phyloP scores from a whole-genome alignment of 768 basidiomycete species.

The Hemileccinum impolitum region DNA sequence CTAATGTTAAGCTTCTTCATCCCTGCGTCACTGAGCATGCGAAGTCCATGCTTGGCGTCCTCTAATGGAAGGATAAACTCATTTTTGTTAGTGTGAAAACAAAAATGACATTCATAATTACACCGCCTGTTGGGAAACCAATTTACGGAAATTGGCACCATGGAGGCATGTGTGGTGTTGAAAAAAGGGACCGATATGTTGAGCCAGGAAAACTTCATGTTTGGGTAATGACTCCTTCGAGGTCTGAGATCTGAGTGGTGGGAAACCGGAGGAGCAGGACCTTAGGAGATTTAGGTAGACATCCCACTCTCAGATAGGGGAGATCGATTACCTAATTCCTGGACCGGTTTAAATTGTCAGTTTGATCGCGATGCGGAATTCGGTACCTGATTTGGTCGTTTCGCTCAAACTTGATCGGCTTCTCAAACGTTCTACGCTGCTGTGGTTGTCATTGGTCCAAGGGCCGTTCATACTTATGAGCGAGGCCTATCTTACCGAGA shows the following conservation, averaged over 20 bases:
- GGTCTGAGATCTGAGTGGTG: not conserved
- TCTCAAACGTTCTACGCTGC: too few species aligned
- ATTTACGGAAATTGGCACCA: constrained; percentile 24
- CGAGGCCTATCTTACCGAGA: too few species aligned
- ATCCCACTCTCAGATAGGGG: too few species aligned
- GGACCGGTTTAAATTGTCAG: too few species aligned
- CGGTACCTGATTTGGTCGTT: too few species aligned
- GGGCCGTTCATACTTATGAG: too few species aligned
- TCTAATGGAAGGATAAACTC: constrained; percentile 33
- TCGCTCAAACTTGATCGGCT: too few species aligned
- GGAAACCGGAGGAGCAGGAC: not conserved
- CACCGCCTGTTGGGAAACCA: constrained; percentile 27
- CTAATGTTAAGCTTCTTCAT: constrained; percentile 38
- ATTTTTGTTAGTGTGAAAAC: constrained; percentile 41
- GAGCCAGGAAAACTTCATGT: constrained; percentile 14
- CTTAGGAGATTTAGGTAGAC: too few species aligned
- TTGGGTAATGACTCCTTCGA: too few species aligned
- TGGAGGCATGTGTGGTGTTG: constrained; percentile 1
- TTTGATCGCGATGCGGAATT: too few species aligned
- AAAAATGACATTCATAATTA: constrained; percentile 40
- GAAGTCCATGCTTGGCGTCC: constrained; percentile 33
- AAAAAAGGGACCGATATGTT: constrained; percentile 19
- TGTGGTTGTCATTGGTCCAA: too few species aligned
- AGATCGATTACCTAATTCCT: too few species aligned
- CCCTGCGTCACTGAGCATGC: constrained; percentile 30